Evolutionary conservation across 768 basidiomycete species (phyloP), one percentile per base, ranked within the genome.

Genomic region (Epithele typhae): DNA sequence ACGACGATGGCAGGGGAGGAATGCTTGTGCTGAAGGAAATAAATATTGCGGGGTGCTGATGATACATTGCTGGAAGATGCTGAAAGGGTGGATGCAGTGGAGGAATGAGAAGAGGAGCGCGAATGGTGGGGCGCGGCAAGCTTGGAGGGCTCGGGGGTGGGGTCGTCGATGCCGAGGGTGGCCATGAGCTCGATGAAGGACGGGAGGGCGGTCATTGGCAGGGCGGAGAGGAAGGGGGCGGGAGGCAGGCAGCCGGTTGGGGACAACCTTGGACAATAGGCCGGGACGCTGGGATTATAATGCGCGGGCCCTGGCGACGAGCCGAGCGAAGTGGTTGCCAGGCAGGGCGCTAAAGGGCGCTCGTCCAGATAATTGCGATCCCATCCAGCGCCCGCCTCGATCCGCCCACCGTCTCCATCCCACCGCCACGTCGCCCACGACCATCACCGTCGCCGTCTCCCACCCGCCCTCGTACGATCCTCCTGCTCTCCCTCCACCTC

Each of bases 151-250:
- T 43, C 48, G 24, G 62, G 58, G 52, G 61, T 52, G 24, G 60
- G 64, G 54, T 75, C 74, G 54, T 86, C 79, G 64, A 91, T 73
- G 53, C 86, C 89, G 56, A 92, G 73, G 50, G 89, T 79, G 52
- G 79, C 79, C 87, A 92, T 88, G 63, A 92, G 84, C 69, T 90
- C 82, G 48, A 88, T 81, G 64, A 92, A 92, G 46, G 89, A 90
- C 60, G 89, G 89, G 58, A 91, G 81, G 59, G 85, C 66, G 61
- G 83, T 73, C 83, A 84, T 87, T n/a, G n/a, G n/a, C n/a, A n/a
- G n/a, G 58, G 54, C 40, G 42, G 65, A 61, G 65, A 43, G 38
- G 14, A 40, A 46, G 37, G 40, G 38, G 22, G 42, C 41, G 36
- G 32, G 46, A 30, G 32, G 37, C 47, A 25, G 33, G 22, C 45